Percentiles rank a stretch among this genome's conserved stretches.
phyloP scores from a whole-genome alignment of 257 asterid genomes.

The Nicotiana noctiflora region DNA sequence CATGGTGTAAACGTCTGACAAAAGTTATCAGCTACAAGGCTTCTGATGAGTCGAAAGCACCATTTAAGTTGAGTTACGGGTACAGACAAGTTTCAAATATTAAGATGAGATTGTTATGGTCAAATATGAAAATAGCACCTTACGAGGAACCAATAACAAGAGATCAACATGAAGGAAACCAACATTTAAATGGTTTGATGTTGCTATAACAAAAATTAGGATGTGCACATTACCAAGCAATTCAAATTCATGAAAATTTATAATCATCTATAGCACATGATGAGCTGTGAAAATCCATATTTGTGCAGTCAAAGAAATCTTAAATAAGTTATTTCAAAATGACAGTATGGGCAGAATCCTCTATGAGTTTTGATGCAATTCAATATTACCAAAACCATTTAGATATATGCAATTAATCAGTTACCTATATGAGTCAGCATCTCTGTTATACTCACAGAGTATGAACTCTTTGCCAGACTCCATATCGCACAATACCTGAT shows the following conservation, averaged over 20 bases:
- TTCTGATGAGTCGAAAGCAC: not conserved
- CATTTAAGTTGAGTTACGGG: not conserved
- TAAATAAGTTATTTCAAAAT: not conserved
- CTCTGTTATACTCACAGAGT: conserved; percentile 93
- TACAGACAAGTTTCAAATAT: not conserved
- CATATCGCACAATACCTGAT: conserved; percentile 76
- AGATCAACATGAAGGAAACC: not conserved
- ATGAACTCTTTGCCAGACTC: conserved; percentile 84
- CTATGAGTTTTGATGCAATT: not conserved
- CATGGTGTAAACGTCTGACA: not conserved
- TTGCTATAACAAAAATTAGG: not conserved
- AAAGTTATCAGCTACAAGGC: not conserved
- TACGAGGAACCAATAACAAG: not conserved
- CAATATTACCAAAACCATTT: not conserved
- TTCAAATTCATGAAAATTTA: not conserved
- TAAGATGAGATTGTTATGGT: not conserved
- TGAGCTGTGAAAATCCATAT: not conserved
- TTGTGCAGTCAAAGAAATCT: not conserved
- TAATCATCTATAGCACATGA: not conserved
- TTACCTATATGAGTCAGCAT: conserved; percentile 97
- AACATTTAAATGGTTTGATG: not conserved
- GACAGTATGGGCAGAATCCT: not conserved
- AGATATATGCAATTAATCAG: not conserved
- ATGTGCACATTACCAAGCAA: not conserved
- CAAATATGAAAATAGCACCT: not conserved